Conservation (phyloP, 371 early-diverging fungal genomes). For the Mucor velutinosus region DNA sequence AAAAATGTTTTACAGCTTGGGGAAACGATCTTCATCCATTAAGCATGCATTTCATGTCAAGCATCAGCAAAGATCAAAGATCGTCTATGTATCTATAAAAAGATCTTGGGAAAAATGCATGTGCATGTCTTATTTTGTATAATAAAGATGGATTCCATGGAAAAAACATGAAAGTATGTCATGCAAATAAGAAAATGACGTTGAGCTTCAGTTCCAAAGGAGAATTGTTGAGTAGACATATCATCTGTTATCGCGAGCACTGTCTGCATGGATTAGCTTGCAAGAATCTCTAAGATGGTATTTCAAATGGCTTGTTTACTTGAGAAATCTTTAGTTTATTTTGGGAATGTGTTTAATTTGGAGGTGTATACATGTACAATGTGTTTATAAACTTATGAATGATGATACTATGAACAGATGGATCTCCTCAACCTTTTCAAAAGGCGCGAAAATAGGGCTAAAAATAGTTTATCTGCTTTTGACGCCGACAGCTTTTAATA, state of each 20-base stretch:
- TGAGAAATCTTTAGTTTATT: background rate
- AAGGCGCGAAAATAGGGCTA: background rate
- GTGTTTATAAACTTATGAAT: background rate
- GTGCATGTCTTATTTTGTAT: no score
- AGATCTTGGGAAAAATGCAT: background rate
- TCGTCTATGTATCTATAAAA: no score
- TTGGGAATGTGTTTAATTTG: background rate
- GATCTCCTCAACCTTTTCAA: background rate
- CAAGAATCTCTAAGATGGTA: background rate
- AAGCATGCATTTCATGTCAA: no score
- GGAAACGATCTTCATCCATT: no score
- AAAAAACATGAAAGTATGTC: background rate
- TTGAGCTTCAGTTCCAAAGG: background rate
- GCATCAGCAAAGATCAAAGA: no score
- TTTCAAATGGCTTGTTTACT: background rate
- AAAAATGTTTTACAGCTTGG: no score
- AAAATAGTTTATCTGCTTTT: constrained; percentile 2
- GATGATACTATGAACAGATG: constrained; percentile 1
- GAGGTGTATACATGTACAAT: background rate
- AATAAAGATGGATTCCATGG: background rate
- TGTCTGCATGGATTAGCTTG: background rate
- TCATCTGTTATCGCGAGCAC: background rate
- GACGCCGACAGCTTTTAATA: constrained; percentile 2
- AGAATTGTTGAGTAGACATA: background rate
- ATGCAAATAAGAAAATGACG: background rate